Conservation (phyloP, 805 yeast species). For the Cyberlindnera mrakii region DNA sequence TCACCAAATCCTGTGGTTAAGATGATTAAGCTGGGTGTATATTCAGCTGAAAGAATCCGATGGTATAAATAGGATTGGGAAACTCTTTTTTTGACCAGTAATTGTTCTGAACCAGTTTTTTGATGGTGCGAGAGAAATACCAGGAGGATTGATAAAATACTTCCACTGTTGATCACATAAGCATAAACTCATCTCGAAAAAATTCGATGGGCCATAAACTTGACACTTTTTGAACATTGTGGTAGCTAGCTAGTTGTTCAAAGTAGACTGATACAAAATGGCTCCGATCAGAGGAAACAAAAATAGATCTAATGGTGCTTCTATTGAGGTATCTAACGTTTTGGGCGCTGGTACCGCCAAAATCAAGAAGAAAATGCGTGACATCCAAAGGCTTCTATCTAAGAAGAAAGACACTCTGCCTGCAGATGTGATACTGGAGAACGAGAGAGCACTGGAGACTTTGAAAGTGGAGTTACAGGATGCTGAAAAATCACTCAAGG, state of each 20-base stretch:
- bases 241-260: neutral
- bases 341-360: constrained; percentile 41
- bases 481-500: constrained; percentile 38
- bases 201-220: too few relatives aligned
- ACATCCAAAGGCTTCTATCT: constrained; percentile 62
- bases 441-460: constrained; percentile 71
- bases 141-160: too few relatives aligned
- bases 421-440: constrained; percentile 58
- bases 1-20: too few relatives aligned
- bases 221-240: too few relatives aligned
- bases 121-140: too few relatives aligned
- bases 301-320: constrained; percentile 5
- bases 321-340: constrained; percentile 24
- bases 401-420: constrained; percentile 51
- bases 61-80: too few relatives aligned
- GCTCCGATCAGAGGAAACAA: constrained; percentile 13
- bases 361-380: constrained; percentile 81
- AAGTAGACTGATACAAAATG: constrained; percentile 5
- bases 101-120: too few relatives aligned
- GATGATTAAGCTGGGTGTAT: too few relatives aligned
- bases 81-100: too few relatives aligned
- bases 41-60: too few relatives aligned
- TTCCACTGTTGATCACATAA: neutral
- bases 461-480: constrained; percentile 50
- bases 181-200: too few relatives aligned